Conservation (phyloP, 768 basidiomycete genomes). For the Mycena latifolia region DNA sequence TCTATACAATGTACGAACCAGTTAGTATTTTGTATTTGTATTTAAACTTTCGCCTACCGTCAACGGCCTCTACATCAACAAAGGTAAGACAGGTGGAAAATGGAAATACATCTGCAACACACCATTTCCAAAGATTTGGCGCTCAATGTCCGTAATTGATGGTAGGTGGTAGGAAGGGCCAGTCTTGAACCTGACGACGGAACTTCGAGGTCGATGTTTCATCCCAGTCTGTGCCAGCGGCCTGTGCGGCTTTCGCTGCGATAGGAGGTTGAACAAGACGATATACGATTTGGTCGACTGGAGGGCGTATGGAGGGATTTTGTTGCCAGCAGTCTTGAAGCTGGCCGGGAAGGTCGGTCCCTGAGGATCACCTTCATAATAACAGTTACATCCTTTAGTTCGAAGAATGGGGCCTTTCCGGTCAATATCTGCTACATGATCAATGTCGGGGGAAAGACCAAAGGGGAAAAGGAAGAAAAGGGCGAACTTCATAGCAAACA, state of each 20-base stretch:
- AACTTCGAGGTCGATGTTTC: conserved; percentile 20
- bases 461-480: not conserved
- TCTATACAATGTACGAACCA: no score
- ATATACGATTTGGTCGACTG: not conserved
- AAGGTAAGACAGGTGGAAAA: no score
- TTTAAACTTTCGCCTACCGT: no score
- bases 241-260: conserved; percentile 13
- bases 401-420: no score
- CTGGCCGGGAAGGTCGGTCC: not conserved
- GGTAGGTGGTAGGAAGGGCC: conserved; percentile 6
- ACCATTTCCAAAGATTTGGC: conserved; percentile 5
- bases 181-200: conserved; percentile 2
- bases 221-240: conserved; percentile 16
- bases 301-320: not conserved
- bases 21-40: no score
- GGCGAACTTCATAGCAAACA: conserved; percentile 42
- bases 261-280: not conserved
- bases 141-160: conserved; percentile 3
- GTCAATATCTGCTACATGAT: conserved; percentile 11
- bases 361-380: conserved; percentile 4
- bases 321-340: conserved; percentile 19
- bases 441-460: not conserved
- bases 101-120: no score
- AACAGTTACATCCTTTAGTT: conserved; percentile 6
- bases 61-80: no score